Conservation (phyloP, 2,329 filamentous ascomycete genomes). For the Stagonosporopsis rhizophila region DNA sequence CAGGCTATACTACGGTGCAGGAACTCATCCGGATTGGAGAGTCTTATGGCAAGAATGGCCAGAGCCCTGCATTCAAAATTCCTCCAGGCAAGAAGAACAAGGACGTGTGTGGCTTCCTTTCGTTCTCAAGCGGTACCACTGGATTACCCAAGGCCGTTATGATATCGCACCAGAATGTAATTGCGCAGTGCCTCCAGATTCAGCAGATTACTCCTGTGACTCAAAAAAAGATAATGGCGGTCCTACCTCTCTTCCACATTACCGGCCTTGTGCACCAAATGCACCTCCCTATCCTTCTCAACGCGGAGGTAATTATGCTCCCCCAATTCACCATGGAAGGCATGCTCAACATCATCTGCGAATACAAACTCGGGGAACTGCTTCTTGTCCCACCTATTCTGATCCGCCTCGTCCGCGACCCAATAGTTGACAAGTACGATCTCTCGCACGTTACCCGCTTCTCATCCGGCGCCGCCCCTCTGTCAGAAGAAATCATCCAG, state of each 20-base stretch:
- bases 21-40: constrained; percentile 55
- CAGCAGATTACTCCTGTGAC: constrained; percentile 52
- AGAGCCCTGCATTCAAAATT: constrained; percentile 59
- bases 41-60: constrained; percentile 51
- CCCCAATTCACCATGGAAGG: constrained; percentile 66
- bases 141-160: constrained; percentile 49
- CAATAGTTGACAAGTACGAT: constrained; percentile 63
- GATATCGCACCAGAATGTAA: constrained; percentile 48
- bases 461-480: constrained; percentile 66
- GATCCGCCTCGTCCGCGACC: constrained; percentile 66
- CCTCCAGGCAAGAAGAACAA: constrained; percentile 62
- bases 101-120: constrained; percentile 61
- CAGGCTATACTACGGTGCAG: constrained; percentile 59
- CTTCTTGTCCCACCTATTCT: constrained; percentile 64
- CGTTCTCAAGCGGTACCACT: constrained; percentile 48
- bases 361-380: constrained; percentile 60
- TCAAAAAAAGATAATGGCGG: constrained; percentile 50
- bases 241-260: constrained; percentile 46
- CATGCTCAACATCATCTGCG: constrained; percentile 56
- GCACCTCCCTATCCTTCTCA: constrained; percentile 68
- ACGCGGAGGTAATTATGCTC: constrained; percentile 71
- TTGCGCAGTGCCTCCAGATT: constrained; percentile 66
- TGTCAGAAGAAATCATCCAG: constrained; percentile 65
- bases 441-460: constrained; percentile 63
- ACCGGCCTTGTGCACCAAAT: constrained; percentile 55